Evolutionary conservation across 345 rosid genomes (phyloP), one percentile per base, ranked within the genome.

Genomic region (Syzygium aqueum): DNA sequence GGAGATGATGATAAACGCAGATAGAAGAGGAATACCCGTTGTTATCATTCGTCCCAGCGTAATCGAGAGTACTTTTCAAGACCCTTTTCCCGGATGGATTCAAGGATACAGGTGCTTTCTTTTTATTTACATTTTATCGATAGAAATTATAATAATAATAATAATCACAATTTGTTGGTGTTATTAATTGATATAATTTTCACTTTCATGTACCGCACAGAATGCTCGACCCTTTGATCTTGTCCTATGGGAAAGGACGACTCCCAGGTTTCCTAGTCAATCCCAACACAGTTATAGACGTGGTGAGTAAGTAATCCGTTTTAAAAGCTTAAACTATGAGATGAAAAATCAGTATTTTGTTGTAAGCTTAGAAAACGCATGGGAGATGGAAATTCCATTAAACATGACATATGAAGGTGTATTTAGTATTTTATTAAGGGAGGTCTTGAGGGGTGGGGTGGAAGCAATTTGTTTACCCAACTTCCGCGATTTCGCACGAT

Each of bases 81-180:
- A 92, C 49, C 91, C 93, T 13, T 90, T 88, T 51, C 90, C 92
- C 4, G 91, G 92, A 52, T 88, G 88, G 93, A 90, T 91, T 40
- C 87, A 89, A 87, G 92, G 92, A 40, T 77, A 84, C 86, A 90
- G 83, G 85, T 87, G 43, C 67, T 2, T 19, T 23, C 9, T 46
- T 53, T 8, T 43, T 84, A 8, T 25, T 21, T n/a, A 30, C 78
- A 15, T 25, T 33, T 78, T 43, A 49, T 12, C 15, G 53, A 28
- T 6, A 59, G 9, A 37, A 56, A 10, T 17, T 25, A 19, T 19
- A 30, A 23, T 19, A 11, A 5, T n/a, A n/a, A n/a, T 54, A 30
- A 37, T 43, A 11, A 14, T 23, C 30, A 11, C 8, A n/a, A 6
- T 21, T 11, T n/a, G 23, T 22, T 30, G 17, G 13, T 27, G 54